Evolutionary conservation across 768 basidiomycete genomes (phyloP), one percentile per base, ranked within the genome.

Genomic region (Chlorophyllum brunneum): DNA sequence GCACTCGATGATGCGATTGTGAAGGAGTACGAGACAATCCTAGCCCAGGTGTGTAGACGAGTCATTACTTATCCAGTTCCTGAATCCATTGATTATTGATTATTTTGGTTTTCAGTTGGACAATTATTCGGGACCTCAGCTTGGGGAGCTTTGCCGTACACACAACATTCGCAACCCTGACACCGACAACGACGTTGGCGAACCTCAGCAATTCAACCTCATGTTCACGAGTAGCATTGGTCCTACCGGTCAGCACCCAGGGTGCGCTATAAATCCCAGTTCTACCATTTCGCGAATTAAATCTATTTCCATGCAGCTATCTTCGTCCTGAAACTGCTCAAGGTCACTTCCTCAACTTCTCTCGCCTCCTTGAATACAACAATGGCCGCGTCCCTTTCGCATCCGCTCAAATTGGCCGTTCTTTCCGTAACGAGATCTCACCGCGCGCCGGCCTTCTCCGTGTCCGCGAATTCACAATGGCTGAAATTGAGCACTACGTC

Each of bases 381-480:
- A 97, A 98, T 66, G 91, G 92, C 10, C 87, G 90, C 18, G 74
- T 99, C 18, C 97, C 95, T 0, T 99, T 98, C 65, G 97, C 95
- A 10, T 97, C 93, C 39, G 97, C 97, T 1, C 94, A 97, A 67
- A 90, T 99, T 58, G 97, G 97, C 29, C 85, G 90, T 47, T 83
- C 90, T 15, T 99, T 99, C 81, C 84, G 97, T 47, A 99, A 99
- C 67, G 97, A 98, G 67, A 98, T 99, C 60, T 95, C 94, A 0
- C 97, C 97, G 11, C 89, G 93, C 51, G 92, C 95, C 33, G 97
- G 97, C 48, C 79, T 99, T 34, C 80, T 99, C 41, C 94, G 97
- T 55, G 95, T 98, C 27, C 90, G 95, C 59, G 97, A 99, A 68
- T 99, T 98, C 73, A 97, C 92, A 9, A 97, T 98, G 95, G 97